phyloP scores from a whole-genome alignment of 768 basidiomycete species.

The Naematelia encephala region DNA sequence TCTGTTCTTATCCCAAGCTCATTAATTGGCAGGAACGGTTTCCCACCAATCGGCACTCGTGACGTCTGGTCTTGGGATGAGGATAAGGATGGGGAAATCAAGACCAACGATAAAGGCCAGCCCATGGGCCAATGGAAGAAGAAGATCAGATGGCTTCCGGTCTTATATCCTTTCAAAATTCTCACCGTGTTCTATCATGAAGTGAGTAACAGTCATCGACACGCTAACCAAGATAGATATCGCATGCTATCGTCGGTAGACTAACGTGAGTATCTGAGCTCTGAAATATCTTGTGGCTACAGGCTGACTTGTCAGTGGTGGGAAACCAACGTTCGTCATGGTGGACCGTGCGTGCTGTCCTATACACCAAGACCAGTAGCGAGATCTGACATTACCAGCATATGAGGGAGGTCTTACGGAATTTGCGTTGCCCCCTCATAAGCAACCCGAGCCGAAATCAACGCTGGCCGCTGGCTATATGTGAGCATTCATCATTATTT shows the following conservation, averaged over 20 bases:
- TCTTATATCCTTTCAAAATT: conserved; percentile 33
- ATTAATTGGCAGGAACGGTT: neutral
- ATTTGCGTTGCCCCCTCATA: conserved; percentile 14
- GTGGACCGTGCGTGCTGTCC: conserved; percentile 23
- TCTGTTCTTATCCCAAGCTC: neutral
- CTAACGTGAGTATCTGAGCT: conserved; percentile 13
- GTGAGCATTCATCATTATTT: conserved; percentile 12
- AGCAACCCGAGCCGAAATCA: conserved; percentile 12
- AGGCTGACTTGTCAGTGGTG: conserved; percentile 9
- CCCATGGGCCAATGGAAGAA: neutral
- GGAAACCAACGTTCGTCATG: conserved; percentile 28
- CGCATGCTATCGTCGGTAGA: conserved; percentile 35
- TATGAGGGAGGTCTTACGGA: conserved; percentile 34
- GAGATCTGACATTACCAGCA: conserved; percentile 9
- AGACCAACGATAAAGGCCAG: neutral
- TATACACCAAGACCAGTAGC: neutral
- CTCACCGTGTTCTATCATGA: conserved; percentile 42
- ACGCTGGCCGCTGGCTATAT: conserved; percentile 39
- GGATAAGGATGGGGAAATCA: neutral
- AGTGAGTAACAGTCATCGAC: conserved; percentile 12
- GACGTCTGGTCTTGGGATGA: neutral
- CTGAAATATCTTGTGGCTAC: neutral
- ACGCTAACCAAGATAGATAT: conserved; percentile 15
- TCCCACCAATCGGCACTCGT: neutral
- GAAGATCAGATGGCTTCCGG: conserved; percentile 8